A percentile compares a stretch with the other conserved stretches of the same genome.
Conservation (phyloP, 1,284 basidiomycete genomes). For the Puccinia polysora region DNA sequence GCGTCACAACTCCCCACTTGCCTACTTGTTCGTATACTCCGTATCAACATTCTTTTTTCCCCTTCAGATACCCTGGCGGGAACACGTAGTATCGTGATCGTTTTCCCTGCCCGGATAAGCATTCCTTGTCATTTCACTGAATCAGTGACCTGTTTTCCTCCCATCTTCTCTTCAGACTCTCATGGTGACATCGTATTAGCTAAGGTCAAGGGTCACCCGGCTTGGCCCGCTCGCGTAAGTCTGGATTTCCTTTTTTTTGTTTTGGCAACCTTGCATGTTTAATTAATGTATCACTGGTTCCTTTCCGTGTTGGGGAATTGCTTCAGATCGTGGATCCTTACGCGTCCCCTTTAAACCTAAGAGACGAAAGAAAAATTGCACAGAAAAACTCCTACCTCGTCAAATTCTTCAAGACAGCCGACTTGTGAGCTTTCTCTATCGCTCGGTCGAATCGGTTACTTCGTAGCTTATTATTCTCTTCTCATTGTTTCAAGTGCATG, state of each 20-base stretch:
- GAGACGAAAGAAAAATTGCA: slow-evolving; percentile 37
- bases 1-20: slow-evolving; percentile 11
- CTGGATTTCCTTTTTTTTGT: background rate
- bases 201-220: slow-evolving; percentile 86
- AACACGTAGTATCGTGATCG: background rate
- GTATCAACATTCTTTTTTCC: background rate
- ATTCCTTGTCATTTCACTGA: background rate
- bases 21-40: slow-evolving; percentile 16
- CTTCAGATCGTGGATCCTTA: slow-evolving; percentile 43
- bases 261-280: background rate
- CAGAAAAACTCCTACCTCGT: slow-evolving; percentile 42
- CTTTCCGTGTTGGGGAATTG: background rate
- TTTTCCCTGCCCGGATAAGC: background rate
- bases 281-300: background rate
- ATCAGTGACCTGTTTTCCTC: background rate
- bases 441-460: background rate
- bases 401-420: slow-evolving; percentile 41
- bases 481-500: slow-evolving; percentile 27
- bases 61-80: no score
- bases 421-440: slow-evolving; percentile 22
- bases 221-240: slow-evolving; percentile 60
- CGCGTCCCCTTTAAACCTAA: slow-evolving; percentile 27
- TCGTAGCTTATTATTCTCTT: background rate
- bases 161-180: slow-evolving; percentile 2
- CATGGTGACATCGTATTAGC: slow-evolving; percentile 72